Evolutionary conservation across 805 yeast genomes (phyloP).

Genomic region (Candida qinlingensis): DNA sequence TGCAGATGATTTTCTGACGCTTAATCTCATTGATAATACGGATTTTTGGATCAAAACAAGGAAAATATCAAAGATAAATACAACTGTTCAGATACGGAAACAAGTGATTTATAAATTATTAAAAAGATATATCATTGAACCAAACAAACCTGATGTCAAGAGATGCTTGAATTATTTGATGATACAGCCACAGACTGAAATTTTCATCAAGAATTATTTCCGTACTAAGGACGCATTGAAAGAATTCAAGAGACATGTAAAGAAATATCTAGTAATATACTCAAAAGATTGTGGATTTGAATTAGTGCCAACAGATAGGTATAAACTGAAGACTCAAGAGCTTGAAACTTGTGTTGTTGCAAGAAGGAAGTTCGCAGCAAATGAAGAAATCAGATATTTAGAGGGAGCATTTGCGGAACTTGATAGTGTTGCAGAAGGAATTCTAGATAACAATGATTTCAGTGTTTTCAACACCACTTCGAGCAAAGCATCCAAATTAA

Average conservation of each 20-base stretch:
- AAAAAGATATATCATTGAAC: constrained; percentile 10
- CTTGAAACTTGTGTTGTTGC: constrained; percentile 36
- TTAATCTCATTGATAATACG: constrained; percentile 22
- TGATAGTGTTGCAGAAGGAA: constrained; percentile 28
- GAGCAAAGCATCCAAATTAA: constrained; percentile 28
- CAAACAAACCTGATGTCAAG: constrained; percentile 9
- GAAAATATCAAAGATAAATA: constrained; percentile 15
- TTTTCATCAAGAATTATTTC: constrained; percentile 23
- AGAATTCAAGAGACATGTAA: constrained; percentile 33
- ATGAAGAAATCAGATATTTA: constrained; percentile 30
- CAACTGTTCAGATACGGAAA: constrained; percentile 1
- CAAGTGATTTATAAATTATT: constrained; percentile 6
- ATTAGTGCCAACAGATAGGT: constrained; percentile 38
- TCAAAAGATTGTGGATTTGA: constrained; percentile 35
- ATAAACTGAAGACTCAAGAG: constrained; percentile 16
- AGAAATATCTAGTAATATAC: constrained; percentile 32
- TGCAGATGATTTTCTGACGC: constrained; percentile 27
- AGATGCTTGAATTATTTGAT: constrained; percentile 25
- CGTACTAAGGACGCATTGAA: constrained; percentile 15
- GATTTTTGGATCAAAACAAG: constrained; percentile 25
- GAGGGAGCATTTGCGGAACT: constrained; percentile 34
- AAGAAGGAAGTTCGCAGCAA: constrained; percentile 23
- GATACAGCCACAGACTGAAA: constrained; percentile 19
- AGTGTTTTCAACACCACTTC: constrained; percentile 35
- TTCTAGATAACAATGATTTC: constrained; percentile 34